Evolutionary conservation across 495 filamentous ascomycete species (phyloP), one percentile per base, ranked within the genome.

Genomic region (Evansstolkia leycettana): DNA sequence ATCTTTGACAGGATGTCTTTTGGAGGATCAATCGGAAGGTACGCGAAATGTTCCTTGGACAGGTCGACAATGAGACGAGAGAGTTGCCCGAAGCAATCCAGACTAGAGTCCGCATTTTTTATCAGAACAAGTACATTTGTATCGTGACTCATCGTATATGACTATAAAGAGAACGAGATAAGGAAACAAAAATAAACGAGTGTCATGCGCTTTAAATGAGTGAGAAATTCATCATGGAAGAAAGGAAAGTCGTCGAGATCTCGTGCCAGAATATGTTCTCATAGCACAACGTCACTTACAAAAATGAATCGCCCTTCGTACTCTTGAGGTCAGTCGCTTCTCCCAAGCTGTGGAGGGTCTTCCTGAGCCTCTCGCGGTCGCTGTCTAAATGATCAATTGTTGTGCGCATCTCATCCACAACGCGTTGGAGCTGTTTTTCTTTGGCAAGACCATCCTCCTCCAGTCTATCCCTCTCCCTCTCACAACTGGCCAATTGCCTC

Each of bases 251-350:
- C 32, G 18, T 34, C 28, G 11, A 47, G 38, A n/a, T 44, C 28
- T 32, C 13, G 33, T 36, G 36, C 29, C 38, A 39, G 45, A 50
- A 38, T 28, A 42, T 30, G 46, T 37, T 54, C 41, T 40, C 28
- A 46, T 46, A 45, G 39, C 36, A 42, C 40, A 40, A 47, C 53
- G 48, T 47, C 48, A 73, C 73, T 75, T 70, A 76, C 72, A 75
- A 78, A 59, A 70, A 78, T 52, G 60, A 53, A 52, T 76, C 73
- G 39, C 70, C 73, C 45, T 72, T 73, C 29, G 58, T 57, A 39
- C 63, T 69, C 47, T 71, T 73, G 28, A 76, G 63, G 47, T 77
- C 75, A 35, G 65, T 69, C 28, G 70, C 65, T 43, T 77, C 72
- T 25, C 72, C 73, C 28, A 76, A 67, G 31, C 64, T 69, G 39